phyloP scores from a whole-genome alignment of 805 yeast genomes.

The Wickerhamomyces sydowiorum region DNA sequence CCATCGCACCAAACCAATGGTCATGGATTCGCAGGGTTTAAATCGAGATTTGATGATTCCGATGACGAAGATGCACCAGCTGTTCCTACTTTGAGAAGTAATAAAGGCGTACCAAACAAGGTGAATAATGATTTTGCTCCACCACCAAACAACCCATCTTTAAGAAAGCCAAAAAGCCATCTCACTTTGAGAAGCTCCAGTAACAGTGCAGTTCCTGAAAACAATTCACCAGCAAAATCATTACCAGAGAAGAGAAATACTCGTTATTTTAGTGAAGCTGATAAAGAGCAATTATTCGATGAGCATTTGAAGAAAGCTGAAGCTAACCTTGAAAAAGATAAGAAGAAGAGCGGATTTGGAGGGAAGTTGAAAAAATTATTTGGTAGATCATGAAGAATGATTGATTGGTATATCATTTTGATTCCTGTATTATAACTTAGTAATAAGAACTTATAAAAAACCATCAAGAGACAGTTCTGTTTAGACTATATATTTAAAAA shows the following conservation, averaged over 20 bases:
- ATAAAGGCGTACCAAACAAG: slow-evolving; percentile 7
- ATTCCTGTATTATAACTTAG: too few relatives aligned
- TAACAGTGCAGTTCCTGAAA: slow-evolving; percentile 6
- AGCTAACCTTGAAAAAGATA: slow-evolving; percentile 3
- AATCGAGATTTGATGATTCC: slow-evolving; percentile 57
- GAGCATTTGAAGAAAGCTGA: slow-evolving; percentile 6
- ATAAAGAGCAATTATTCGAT: slow-evolving; percentile 8
- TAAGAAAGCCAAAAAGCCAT: slow-evolving; percentile 21
- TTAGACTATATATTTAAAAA: too few relatives aligned
- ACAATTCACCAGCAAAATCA: slow-evolving; percentile 22
- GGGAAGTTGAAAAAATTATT: slow-evolving; percentile 34
- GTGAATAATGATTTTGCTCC: slow-evolving; percentile 13
- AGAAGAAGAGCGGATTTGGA: slow-evolving; percentile 28
- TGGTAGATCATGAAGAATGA: slow-evolving; percentile 24
- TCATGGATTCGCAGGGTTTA: slow-evolving; percentile 25
- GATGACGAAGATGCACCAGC: slow-evolving; percentile 45
- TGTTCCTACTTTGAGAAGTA: slow-evolving; percentile 1
- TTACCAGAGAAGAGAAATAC: slow-evolving; percentile 19
- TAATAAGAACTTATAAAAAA: too few relatives aligned
- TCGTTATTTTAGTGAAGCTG: slow-evolving; percentile 24
- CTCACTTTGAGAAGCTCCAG: slow-evolving; percentile 24
- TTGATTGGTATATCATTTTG: background rate
- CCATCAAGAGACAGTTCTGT: background rate
- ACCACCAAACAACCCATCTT: slow-evolving; percentile 11
- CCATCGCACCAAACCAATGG: slow-evolving; percentile 3